These are phyloP conservation scores for Prunus kanzakura DNA, from an alignment of 306 rosid species.

Conservation along the genomic window DNA sequence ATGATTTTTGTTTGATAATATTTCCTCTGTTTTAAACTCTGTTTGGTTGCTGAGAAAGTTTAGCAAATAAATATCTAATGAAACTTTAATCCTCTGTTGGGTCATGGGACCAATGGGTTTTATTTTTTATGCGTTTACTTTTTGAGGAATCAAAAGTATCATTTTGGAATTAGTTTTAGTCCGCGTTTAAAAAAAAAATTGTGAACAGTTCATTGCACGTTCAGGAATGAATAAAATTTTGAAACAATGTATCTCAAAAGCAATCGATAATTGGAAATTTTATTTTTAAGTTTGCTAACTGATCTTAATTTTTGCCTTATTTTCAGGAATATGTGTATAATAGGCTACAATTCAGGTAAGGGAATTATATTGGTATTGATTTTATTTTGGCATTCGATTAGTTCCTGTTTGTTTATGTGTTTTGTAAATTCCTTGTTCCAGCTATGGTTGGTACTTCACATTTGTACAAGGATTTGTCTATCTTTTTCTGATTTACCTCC, in stretches of 20 bases:
- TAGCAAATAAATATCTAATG: neutral
- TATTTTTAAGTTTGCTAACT: neutral
- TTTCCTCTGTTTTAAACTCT: neutral
- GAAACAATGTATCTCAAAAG: neutral
- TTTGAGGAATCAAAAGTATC: neutral
- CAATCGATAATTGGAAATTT: neutral
- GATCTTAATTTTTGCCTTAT: slow-evolving; percentile 21
- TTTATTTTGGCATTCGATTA: neutral
- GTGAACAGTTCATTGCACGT: neutral
- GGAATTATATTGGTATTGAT: neutral
- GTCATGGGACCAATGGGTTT: slow-evolving; percentile 23
- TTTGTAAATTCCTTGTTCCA: slow-evolving; percentile 38
- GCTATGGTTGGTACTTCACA: slow-evolving; percentile 99
- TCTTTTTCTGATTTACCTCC: slow-evolving; percentile 75
- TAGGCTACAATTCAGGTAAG: slow-evolving; percentile 89
- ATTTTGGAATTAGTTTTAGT: neutral
- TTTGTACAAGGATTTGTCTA: slow-evolving; percentile 95
- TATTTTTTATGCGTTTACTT: neutral
- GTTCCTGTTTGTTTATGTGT: neutral
- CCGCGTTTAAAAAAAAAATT: neutral
- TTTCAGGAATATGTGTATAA: slow-evolving; percentile 96
- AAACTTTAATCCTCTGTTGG: neutral
- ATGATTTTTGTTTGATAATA: neutral
- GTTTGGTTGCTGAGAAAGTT: slow-evolving; percentile 25
- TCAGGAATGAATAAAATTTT: slow-evolving; percentile 13